Evolutionary conservation across 2,329 filamentous ascomycete species (phyloP), one percentile per base, ranked within the genome.

Genomic region (Dothistroma pini): DNA sequence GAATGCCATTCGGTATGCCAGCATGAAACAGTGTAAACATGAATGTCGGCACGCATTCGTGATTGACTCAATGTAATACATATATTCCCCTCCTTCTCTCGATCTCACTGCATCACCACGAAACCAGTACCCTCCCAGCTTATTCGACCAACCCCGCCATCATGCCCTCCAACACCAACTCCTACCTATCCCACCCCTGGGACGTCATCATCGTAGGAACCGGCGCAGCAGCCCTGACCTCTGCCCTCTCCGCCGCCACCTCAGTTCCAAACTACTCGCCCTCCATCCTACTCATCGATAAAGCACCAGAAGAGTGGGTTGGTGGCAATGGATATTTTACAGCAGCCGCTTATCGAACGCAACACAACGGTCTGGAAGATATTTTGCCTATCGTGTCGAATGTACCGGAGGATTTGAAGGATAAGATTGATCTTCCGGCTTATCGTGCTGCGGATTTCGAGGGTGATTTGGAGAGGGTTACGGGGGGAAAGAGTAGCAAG

Each of bases 291-390:
- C 70, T 88, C 14, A 78, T 89, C 57, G 86, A 89, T 66, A 86
- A 85, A 71, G 82, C 81, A 48, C 84, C 85, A 0, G 68, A 79
- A 57, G 72, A 78, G 5, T 87, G 84, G 82, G 83, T 81, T 0
- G 86, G 86, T 12, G 86, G 86, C 0, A 89, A 89, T 68, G 80
- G 80, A 0, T 87, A 82, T 68, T 89, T 88, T 75, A 88, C 86
- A 0, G 86, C 86, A 0, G 86, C 85, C 1, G 86, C 85, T 1
- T 87, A 83, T 69, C 81, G 87, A 7, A 84, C 81, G 1, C 79
- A 76, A 1, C 84, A 87, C 67, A 58, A 69, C 7, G 86, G 86
- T 0, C 75, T 86, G 0, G 11, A 69, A 0, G 86, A 88, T 66
- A 67, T 89, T 0, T 73, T 88, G 0, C 84, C 85, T 0, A 68